Evolutionary conservation across 148 eudicot species (phyloP), one percentile per base, ranked within the genome.

Genomic region (Nepenthes gracilis): DNA sequence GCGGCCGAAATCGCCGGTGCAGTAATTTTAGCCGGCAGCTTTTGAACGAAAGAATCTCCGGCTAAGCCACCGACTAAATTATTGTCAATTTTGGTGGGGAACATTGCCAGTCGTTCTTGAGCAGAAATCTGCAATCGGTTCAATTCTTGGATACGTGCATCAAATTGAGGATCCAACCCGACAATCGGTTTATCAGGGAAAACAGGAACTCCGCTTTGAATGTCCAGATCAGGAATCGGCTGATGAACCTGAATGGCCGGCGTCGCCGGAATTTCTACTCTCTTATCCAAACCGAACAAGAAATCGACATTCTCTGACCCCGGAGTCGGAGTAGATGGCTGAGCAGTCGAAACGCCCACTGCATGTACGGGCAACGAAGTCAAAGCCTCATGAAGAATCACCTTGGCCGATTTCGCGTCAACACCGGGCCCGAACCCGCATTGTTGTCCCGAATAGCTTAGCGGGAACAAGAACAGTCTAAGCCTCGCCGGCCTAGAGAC

Each of bases 231-330:
- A 6, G 48, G 6, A 23, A 23, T 23, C 23, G 23, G 6, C 48
- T 45, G 8, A 1, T 45, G 48, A 45, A 5, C 48, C 48, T 45
- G 0, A 45, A 5, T 11, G 8, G 48, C 48, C 48, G 6, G 6
- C 8, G 11, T 45, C 11, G 11, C 11, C 48, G 48, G 48, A 45
- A 5, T 11, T 5, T 45, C 11, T 5, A 5, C 11, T 45, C 49
- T 15, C 72, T 81, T 85, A 43, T 92, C 97, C 50, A 82, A 65
- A 2, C 96, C 97, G 52, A 92, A 88, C 36, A 92, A 59, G 51
- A 78, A 88, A 72, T 91, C 97, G 1, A 73, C 79, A 6, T 59
- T 69, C 23, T 23, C 23, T 23, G 23, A 23, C 48, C 51, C 61
- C 36, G 73, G 76, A 63, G 32, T 56, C 70, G 36, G 54, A 56